Percentiles rank a stretch among this genome's conserved stretches.
Evolutionary conservation across 495 filamentous ascomycete genomes (phyloP).

Genomic region (Trichoderma orchidacearum): DNA sequence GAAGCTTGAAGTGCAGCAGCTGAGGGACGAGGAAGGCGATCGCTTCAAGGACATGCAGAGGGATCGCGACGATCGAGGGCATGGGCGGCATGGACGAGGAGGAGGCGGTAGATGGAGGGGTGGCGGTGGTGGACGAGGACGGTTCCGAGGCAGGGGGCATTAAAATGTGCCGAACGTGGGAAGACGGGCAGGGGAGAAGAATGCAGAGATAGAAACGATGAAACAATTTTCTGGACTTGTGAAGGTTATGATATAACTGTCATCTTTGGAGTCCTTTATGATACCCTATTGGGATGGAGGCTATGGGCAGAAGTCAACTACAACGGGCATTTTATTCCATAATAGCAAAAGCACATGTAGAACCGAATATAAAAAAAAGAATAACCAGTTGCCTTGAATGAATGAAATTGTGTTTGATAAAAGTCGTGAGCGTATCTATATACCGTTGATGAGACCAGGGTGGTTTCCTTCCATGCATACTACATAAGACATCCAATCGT

Average conservation of each 20-base stretch:
- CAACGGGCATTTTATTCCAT: background rate
- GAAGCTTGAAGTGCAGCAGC: slow-evolving; percentile 32
- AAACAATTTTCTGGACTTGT: background rate
- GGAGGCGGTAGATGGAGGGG: slow-evolving; percentile 19
- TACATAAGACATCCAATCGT: slow-evolving; percentile 1
- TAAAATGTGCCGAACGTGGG: background rate
- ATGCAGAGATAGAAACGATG: too few species aligned
- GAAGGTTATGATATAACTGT: background rate
- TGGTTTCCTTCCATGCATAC: background rate
- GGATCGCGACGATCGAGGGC: slow-evolving; percentile 16
- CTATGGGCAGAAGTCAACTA: background rate
- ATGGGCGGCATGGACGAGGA: slow-evolving; percentile 16
- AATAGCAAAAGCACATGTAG: too few species aligned
- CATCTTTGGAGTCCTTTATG: background rate
- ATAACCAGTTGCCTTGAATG: too few species aligned
- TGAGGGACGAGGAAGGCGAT: slow-evolving; percentile 7
- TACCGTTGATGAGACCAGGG: background rate
- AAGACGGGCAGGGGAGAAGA: background rate
- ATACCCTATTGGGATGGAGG: background rate
- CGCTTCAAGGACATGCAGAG: slow-evolving; percentile 9
- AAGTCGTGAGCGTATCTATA: slow-evolving; percentile 1
- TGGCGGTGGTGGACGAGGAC: slow-evolving; percentile 15
- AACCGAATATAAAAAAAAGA: background rate
- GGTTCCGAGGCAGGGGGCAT: slow-evolving; percentile 5
- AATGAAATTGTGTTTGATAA: background rate